phyloP scores from a whole-genome alignment of 2,329 filamentous ascomycete genomes.

The Fusarium poae region DNA sequence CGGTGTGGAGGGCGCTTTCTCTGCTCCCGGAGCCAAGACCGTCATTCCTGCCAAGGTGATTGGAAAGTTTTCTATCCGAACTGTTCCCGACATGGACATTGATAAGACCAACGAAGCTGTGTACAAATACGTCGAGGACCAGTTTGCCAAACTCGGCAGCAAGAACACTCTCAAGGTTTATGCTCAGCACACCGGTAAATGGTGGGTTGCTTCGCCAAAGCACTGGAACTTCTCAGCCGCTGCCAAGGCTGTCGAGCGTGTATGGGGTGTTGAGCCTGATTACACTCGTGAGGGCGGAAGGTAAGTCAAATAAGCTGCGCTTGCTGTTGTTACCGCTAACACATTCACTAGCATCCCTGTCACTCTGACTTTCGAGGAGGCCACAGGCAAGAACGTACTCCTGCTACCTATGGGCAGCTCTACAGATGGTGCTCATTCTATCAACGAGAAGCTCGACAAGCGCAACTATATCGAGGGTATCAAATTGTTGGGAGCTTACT shows the following conservation, averaged over 20 bases:
- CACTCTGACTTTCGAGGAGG: conserved; percentile 96
- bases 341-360: conserved; percentile 81
- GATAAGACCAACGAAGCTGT: conserved; percentile 88
- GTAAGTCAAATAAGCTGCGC: conserved; percentile 59
- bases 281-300: conserved; percentile 95
- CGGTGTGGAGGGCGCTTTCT: conserved; percentile 95
- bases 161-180: conserved; percentile 91
- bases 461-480: conserved; percentile 98
- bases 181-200: conserved; percentile 92
- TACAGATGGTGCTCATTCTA: conserved; percentile 95
- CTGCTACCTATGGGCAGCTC: conserved; percentile 97
- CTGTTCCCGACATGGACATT: conserved; percentile 97
- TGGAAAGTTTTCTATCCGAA: conserved; percentile 98
- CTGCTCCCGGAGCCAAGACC: conserved; percentile 93
- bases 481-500: conserved; percentile 92
- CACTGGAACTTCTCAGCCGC: conserved; percentile 99
- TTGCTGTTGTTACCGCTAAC: conserved; percentile 32
- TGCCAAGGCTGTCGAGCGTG: conserved; percentile 93
- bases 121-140: conserved; percentile 83
- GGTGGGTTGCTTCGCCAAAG: conserved; percentile 98
- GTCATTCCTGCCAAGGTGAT: conserved; percentile 98
- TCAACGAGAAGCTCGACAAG: conserved; percentile 98
- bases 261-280: conserved; percentile 94
- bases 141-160: conserved; percentile 87
- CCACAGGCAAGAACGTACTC: conserved; percentile 97